Evolutionary conservation across 345 rosid genomes (phyloP).

Genomic region (Zanthoxylum bungeanum): DNA sequence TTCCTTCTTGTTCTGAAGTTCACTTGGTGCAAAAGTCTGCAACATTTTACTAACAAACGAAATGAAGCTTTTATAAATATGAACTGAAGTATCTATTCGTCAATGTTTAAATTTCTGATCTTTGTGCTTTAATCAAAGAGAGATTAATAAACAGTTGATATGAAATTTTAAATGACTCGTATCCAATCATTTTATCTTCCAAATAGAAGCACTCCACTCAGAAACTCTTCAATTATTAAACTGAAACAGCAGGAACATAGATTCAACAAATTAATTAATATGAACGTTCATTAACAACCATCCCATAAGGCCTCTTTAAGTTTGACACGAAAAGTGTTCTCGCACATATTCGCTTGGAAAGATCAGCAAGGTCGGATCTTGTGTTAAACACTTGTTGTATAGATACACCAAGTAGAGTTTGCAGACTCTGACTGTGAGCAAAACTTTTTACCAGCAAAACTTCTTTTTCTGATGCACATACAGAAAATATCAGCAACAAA

Average conservation of each 20-base stretch:
- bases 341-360: conserved; percentile 11
- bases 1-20: not conserved
- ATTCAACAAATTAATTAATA: not conserved
- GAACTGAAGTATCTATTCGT: too few species aligned
- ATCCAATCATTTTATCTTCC: too few species aligned
- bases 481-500: conserved; percentile 5
- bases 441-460: conserved; percentile 52
- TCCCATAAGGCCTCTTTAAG: not conserved
- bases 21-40: not conserved
- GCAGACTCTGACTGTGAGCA: conserved; percentile 11
- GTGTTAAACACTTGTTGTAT: conserved; percentile 4
- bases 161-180: too few species aligned
- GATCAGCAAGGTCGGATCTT: not conserved
- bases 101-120: too few species aligned
- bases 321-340: too few species aligned
- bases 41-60: too few species aligned
- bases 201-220: too few species aligned
- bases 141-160: too few species aligned
- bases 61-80: too few species aligned
- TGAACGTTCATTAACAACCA: not conserved
- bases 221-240: not conserved
- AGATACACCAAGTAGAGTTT: too few species aligned
- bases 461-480: conserved; percentile 59
- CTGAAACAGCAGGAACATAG: conserved; percentile 10
- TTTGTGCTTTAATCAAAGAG: too few species aligned